phyloP scores from a whole-genome alignment of 495 filamentous ascomycete species.

The Penicillium simplicissimum region DNA sequence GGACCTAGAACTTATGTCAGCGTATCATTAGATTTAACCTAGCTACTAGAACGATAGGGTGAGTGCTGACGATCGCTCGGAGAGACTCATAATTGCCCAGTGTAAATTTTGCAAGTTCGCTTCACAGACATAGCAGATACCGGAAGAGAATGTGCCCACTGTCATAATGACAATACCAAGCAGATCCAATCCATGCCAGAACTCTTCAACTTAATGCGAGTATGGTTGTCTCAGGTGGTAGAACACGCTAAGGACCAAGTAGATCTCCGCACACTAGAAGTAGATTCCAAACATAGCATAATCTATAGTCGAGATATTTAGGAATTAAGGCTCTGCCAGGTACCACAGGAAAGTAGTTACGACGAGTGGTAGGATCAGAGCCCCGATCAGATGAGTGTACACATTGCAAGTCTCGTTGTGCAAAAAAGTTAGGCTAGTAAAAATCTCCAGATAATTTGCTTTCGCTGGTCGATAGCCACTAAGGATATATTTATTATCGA shows the following conservation, averaged over 20 bases:
- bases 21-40: background rate
- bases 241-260: background rate
- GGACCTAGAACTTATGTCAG: background rate
- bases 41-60: background rate
- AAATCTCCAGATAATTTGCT: background rate
- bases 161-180: background rate
- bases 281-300: background rate
- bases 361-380: background rate
- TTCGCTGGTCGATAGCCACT: background rate
- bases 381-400: background rate
- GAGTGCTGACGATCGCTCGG: background rate
- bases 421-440: background rate
- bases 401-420: background rate
- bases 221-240: background rate
- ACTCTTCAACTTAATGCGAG: background rate
- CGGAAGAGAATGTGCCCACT: background rate
- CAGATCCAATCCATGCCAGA: constrained; percentile 1
- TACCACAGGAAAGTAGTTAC: background rate
- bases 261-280: background rate
- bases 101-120: background rate
- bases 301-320: background rate
- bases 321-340: background rate
- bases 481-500: background rate
- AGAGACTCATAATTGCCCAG: background rate
- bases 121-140: constrained; percentile 1